Percentiles rank a stretch among this genome's conserved stretches.
Conservation (phyloP, 331 rosid genomes). For the Pyracantha coccinea region DNA sequence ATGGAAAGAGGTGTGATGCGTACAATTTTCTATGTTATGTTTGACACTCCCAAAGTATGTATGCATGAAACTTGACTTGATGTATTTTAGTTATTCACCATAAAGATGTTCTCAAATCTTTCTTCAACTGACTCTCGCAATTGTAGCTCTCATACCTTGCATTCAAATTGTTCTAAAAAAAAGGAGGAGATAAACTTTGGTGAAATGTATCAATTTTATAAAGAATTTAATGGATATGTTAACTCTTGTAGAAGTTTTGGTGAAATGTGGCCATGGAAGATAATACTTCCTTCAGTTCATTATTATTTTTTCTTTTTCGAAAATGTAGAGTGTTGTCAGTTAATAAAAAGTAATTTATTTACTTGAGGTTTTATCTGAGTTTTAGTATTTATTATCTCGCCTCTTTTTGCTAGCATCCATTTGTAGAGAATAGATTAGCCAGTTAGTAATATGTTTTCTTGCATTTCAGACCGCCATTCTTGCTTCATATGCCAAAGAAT, state of each 20-base stretch:
- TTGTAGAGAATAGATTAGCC: background rate
- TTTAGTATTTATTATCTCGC: background rate
- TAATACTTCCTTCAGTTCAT: background rate
- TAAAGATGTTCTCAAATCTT: background rate
- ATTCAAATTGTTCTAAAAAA: background rate
- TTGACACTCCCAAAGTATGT: background rate
- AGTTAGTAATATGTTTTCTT: background rate
- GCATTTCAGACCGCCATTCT: conserved; percentile 49
- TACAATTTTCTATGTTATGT: background rate
- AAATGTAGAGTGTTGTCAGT: background rate
- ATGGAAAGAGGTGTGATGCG: background rate
- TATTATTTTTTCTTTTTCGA: background rate
- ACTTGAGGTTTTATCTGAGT: background rate
- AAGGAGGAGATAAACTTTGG: background rate
- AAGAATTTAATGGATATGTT: background rate
- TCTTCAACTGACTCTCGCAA: background rate
- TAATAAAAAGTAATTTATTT: background rate
- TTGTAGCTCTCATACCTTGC: background rate
- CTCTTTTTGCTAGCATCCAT: background rate
- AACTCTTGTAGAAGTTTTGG: background rate
- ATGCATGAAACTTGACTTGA: background rate
- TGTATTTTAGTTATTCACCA: background rate
- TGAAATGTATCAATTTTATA: background rate
- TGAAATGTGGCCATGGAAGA: background rate
- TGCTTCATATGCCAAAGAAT: conserved; percentile 48